phyloP scores from a whole-genome alignment of 2,329 filamentous ascomycete species.

The Microcyclosporella mali region DNA sequence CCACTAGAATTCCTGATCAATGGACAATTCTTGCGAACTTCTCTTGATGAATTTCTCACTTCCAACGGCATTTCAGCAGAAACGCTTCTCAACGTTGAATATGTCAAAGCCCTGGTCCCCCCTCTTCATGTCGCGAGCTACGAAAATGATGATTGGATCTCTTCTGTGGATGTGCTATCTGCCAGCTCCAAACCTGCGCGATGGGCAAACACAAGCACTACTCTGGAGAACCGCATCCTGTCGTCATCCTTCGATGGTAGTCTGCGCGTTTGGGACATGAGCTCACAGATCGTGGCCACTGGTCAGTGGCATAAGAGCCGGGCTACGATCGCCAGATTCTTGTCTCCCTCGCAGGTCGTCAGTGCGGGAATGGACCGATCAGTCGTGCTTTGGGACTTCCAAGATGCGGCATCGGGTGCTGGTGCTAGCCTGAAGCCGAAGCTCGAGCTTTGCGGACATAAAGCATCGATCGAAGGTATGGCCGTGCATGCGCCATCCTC shows the following conservation, averaged over 20 bases:
- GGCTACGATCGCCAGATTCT: constrained; percentile 76
- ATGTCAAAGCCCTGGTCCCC: constrained; percentile 84
- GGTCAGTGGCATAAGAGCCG: constrained; percentile 68
- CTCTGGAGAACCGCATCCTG: constrained; percentile 66
- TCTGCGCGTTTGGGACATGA: constrained; percentile 81
- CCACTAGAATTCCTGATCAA: constrained; percentile 95
- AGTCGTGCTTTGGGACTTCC: constrained; percentile 84
- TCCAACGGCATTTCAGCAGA: constrained; percentile 83
- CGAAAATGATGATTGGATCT: constrained; percentile 97
- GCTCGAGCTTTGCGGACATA: constrained; percentile 80
- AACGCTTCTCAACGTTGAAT: constrained; percentile 80
- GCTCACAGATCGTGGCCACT: constrained; percentile 75
- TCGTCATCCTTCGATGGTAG: constrained; percentile 91
- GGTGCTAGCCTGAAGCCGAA: constrained; percentile 56
- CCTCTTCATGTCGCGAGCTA: constrained; percentile 86
- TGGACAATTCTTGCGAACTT: constrained; percentile 82
- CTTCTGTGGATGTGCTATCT: constrained; percentile 75
- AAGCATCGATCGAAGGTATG: constrained; percentile 64
- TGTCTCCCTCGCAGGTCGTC: constrained; percentile 70
- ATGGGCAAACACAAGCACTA: constrained; percentile 48
- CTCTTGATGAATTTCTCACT: constrained; percentile 83
- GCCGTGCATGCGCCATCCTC: constrained; percentile 67
- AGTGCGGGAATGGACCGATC: constrained; percentile 81
- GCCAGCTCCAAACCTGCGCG: constrained; percentile 54
- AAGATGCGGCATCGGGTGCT: constrained; percentile 45